Evolutionary conservation across 2,329 filamentous ascomycete species (phyloP).

Genomic region (Xylaria multiplex): DNA sequence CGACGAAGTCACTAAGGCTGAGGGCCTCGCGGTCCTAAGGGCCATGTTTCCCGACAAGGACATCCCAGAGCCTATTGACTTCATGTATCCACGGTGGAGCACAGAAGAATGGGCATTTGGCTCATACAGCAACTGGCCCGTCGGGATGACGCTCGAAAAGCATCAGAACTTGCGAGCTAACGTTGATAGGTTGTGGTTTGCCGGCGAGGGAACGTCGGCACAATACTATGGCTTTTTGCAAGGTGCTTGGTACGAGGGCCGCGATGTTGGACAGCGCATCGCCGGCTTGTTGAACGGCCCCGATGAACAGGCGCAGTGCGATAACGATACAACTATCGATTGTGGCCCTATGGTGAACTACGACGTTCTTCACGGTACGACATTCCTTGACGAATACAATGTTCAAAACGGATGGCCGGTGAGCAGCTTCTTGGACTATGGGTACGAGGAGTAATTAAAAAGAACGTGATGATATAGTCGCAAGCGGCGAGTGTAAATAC

Average conservation of each 20-base stretch:
- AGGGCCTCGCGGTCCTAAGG: constrained; percentile 67
- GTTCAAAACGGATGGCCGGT: constrained; percentile 52
- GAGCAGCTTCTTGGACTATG: constrained; percentile 50
- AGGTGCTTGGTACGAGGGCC: constrained; percentile 68
- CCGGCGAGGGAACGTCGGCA: constrained; percentile 70
- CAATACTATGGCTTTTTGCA: constrained; percentile 75
- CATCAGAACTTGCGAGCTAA: constrained; percentile 77
- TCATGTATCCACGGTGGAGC: constrained; percentile 70
- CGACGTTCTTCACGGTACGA: constrained; percentile 50
- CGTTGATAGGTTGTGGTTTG: constrained; percentile 69
- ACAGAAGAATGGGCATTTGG: constrained; percentile 61
- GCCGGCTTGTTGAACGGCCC: constrained; percentile 50
- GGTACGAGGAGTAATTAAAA: constrained; percentile 34
- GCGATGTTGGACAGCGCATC: constrained; percentile 58
- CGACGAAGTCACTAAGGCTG: constrained; percentile 65
- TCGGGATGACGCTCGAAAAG: constrained; percentile 69
- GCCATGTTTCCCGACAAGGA: constrained; percentile 68
- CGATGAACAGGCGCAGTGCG: constrained; percentile 29
- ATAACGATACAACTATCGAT: constrained; percentile 41
- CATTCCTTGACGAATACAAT: constrained; percentile 48
- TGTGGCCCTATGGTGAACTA: constrained; percentile 47
- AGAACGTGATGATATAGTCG: not conserved
- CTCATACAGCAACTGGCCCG: constrained; percentile 75
- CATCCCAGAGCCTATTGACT: constrained; percentile 68
- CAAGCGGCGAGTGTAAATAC: not conserved